Evolutionary conservation across 169 alveolate genomes (phyloP).

Genomic region (Neospora caninum): DNA sequence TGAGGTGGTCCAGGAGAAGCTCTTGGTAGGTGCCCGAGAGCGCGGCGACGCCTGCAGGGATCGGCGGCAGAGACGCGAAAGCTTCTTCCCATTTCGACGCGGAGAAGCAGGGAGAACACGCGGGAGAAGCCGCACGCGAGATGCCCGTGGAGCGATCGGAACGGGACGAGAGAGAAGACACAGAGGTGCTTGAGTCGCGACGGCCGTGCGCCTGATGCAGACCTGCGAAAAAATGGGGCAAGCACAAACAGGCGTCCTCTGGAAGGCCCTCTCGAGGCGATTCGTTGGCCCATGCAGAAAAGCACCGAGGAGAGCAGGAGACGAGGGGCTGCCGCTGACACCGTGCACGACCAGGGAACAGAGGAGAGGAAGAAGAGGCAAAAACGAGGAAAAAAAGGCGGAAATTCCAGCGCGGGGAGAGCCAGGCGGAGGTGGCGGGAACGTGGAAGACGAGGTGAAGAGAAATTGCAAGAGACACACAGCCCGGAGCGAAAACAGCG

Average conservation of each 20-base stretch:
- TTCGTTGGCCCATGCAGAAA: too few relatives aligned
- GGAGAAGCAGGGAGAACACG: background rate
- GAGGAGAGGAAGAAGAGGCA: background rate
- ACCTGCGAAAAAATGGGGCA: too few relatives aligned
- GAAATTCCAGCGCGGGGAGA: background rate
- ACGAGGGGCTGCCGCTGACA: too few relatives aligned
- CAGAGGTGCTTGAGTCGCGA: too few relatives aligned
- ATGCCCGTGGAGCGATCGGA: background rate
- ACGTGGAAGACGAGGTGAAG: background rate
- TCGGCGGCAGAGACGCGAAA: background rate
- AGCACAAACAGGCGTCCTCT: too few relatives aligned
- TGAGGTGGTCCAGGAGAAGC: background rate
- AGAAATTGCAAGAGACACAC: background rate
- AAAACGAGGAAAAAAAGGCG: too few relatives aligned
- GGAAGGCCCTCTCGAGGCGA: too few relatives aligned
- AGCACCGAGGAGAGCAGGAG: too few relatives aligned
- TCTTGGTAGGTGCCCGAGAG: background rate
- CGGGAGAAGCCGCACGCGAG: background rate
- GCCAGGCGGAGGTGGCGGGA: background rate
- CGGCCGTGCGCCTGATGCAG: too few relatives aligned
- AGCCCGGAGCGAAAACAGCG: background rate
- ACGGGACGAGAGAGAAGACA: too few relatives aligned
- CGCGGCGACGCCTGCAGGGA: conserved; percentile 2
- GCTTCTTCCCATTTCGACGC: conserved; percentile 12
- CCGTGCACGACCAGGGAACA: background rate